A percentile compares a stretch with the other conserved stretches of the same genome.
These are phyloP conservation scores for Elymus sibiricus DNA, from an alignment of 176 grass and related monocot species.

Conservation along the genomic window DNA sequence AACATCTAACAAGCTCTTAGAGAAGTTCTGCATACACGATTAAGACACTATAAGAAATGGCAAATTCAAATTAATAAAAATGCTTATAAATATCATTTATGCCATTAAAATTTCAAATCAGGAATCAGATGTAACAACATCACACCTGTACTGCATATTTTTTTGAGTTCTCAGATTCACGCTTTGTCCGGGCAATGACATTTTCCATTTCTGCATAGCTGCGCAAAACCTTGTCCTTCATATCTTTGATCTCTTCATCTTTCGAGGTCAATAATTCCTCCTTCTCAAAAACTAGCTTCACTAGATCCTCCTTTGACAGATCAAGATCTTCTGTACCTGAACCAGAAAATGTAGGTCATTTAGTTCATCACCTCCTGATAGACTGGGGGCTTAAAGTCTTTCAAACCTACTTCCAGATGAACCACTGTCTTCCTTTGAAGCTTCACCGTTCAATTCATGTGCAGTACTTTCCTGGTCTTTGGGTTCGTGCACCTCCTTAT, in stretches of 20 bases:
- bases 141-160: constrained; percentile 69
- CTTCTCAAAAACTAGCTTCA: constrained; percentile 68
- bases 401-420: constrained; percentile 30
- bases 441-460: constrained; percentile 4
- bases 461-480: constrained; percentile 23
- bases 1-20: constrained; percentile 71
- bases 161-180: constrained; percentile 71
- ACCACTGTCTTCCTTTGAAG: constrained; percentile 10
- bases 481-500: constrained; percentile 32
- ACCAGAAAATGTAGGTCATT: constrained; percentile 43
- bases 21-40: constrained; percentile 45
- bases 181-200: constrained; percentile 56
- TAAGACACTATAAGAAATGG: neutral
- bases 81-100: neutral
- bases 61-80: neutral
- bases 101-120: neutral
- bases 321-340: constrained; percentile 43
- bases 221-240: constrained; percentile 63
- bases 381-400: neutral
- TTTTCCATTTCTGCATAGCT: constrained; percentile 87
- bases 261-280: constrained; percentile 67
- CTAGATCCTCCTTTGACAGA: constrained; percentile 54
- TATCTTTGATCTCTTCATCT: constrained; percentile 65
- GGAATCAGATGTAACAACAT: neutral
- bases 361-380: constrained; percentile 18